These are phyloP conservation scores for Penicillium bovifimosum DNA, from an alignment of 495 filamentous ascomycete species.

Conservation along the genomic window DNA sequence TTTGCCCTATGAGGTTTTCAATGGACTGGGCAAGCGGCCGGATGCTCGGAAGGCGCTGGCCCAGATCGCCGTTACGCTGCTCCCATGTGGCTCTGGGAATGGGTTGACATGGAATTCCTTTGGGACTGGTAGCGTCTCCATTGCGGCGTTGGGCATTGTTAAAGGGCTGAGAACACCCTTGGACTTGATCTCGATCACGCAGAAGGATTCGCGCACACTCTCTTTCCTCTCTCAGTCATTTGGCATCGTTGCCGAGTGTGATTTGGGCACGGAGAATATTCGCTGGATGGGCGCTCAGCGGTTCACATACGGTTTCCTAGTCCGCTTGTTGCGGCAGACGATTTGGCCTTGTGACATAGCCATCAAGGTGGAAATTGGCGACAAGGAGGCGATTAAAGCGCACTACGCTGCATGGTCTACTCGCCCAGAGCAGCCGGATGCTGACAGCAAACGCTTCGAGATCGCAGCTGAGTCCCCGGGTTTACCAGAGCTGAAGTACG, in stretches of 20 bases:
- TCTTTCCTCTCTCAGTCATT: constrained; percentile 90
- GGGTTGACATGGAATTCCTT: constrained; percentile 88
- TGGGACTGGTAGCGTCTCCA: constrained; percentile 68
- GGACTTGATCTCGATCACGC: constrained; percentile 83
- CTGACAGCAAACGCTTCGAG: constrained; percentile 19
- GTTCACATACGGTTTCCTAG: constrained; percentile 78
- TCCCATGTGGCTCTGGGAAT: constrained; percentile 92
- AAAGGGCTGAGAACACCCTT: constrained; percentile 79
- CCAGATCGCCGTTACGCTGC: constrained; percentile 78
- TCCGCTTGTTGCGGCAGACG: constrained; percentile 63
- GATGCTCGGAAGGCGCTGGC: constrained; percentile 70
- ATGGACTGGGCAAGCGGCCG: constrained; percentile 70
- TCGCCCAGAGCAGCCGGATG: constrained; percentile 21
- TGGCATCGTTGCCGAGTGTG: constrained; percentile 83
- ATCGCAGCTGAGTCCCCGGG: constrained; percentile 36
- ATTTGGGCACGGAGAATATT: constrained; percentile 82
- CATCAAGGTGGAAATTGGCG: constrained; percentile 70
- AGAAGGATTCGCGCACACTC: constrained; percentile 62
- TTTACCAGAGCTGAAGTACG: constrained; percentile 70
- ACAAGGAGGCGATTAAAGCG: constrained; percentile 67
- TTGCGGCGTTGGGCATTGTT: constrained; percentile 74
- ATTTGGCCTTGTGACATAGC: constrained; percentile 87
- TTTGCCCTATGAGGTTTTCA: constrained; percentile 89
- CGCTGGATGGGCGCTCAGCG: constrained; percentile 85
- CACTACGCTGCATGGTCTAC: constrained; percentile 57